Base-by-base conservation (phyloP, 176 grass and related monocot species). In the Avena atlantica region DNA sequence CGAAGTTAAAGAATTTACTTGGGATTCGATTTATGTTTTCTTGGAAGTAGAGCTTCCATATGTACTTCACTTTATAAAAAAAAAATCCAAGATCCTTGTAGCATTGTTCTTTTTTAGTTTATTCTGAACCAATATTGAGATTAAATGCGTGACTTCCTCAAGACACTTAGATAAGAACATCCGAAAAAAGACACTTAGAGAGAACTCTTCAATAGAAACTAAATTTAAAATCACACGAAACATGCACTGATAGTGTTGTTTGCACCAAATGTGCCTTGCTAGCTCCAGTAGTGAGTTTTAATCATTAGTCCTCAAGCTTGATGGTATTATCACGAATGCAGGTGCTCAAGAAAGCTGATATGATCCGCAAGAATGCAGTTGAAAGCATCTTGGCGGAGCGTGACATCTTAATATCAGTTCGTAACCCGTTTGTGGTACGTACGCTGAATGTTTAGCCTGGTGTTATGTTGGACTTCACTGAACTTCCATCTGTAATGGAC, bases 261-360 rank as follows among this genome's bases (percentile, higher is more conserved):
- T 51, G 71, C 11, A 6, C 12, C 25, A 74, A 25, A 15, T 74
- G 24, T 75, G 1, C 45, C 6, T 31, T 84, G 16, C 24, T 63
- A 36, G 70, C 55, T 63, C 60, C 71, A 52, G 16, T 29, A 25
- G 9, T 9, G 81, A 45, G 5, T 76, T 76, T 65, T 63, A 65
- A 74, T 74, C 9, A 11, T 37, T 61, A 51, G 7, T 40, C 31
- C 29, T 67, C 16, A 31, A 80, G 15, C 13, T 27, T 74, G 56
- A 86, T 31, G n/a, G 47, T 86, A 79, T 74, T 20, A 66, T 55
- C 58, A 17, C 50, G 44, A 69, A 70, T 6, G 19, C 85, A 96
- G 94, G 94, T 96, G 70, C 90, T 99, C 10, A 91, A 93, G 84
- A 99, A 99, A 84, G 89, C 94, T 72, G 97, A 99, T 89, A 99